phyloP scores from a whole-genome alignment of 2,329 filamentous ascomycete genomes.

The Curvularia eragrostidis region DNA sequence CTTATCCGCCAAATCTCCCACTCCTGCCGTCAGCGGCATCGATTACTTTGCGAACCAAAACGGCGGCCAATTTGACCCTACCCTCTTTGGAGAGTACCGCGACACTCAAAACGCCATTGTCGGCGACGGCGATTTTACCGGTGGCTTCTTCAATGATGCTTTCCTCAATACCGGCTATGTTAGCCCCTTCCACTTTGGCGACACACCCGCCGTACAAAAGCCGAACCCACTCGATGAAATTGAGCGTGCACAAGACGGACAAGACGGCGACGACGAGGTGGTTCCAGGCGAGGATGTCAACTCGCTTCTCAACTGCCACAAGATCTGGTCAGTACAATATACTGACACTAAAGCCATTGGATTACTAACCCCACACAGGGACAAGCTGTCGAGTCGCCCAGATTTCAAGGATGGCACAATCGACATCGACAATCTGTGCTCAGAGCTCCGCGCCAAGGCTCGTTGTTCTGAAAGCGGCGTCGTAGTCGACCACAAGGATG shows the following conservation, averaged over 20 bases:
- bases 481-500: slow-evolving; percentile 87
- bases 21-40: slow-evolving; percentile 59
- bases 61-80: slow-evolving; percentile 85
- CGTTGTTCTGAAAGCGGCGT: slow-evolving; percentile 92
- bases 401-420: slow-evolving; percentile 90
- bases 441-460: slow-evolving; percentile 92
- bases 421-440: slow-evolving; percentile 91
- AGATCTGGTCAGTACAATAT: slow-evolving; percentile 79
- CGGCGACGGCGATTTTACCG: slow-evolving; percentile 69
- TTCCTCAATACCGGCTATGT: slow-evolving; percentile 78
- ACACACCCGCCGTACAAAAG: slow-evolving; percentile 55
- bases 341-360: background rate
- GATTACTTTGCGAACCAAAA: slow-evolving; percentile 83
- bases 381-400: slow-evolving; percentile 84
- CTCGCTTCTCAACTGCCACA: slow-evolving; percentile 80
- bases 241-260: slow-evolving; percentile 75
- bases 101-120: slow-evolving; percentile 86
- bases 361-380: slow-evolving; percentile 65
- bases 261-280: slow-evolving; percentile 72
- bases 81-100: slow-evolving; percentile 89
- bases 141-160: slow-evolving; percentile 76
- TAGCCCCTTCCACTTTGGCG: slow-evolving; percentile 76
- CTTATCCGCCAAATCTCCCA: slow-evolving; percentile 42
- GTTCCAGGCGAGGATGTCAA: slow-evolving; percentile 66
- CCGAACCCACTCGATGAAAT: slow-evolving; percentile 77